Percentiles rank a stretch among this genome's conserved stretches.
Conservation (phyloP, 257 asterid genomes). For the Paraleonurus japonicus region DNA sequence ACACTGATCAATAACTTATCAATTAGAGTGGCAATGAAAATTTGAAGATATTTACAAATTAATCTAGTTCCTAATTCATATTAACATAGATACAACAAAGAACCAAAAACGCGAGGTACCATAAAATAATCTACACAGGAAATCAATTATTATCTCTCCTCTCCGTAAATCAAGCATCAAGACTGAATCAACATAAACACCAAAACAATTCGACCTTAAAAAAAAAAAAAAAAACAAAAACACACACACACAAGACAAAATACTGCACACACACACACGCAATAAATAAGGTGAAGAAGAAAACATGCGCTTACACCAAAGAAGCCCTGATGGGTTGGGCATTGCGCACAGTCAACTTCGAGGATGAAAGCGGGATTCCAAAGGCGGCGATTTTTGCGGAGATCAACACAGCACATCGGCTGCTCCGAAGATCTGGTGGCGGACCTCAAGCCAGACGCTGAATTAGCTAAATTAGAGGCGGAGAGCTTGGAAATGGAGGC, state of each 20-base stretch:
- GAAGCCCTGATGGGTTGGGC: slow-evolving; percentile 32
- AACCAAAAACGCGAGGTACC: neutral
- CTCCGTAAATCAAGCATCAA: neutral
- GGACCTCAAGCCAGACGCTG: slow-evolving; percentile 27
- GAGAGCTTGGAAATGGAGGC: slow-evolving; percentile 74
- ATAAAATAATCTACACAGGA: neutral
- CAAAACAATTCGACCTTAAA: neutral
- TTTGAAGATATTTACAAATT: neutral
- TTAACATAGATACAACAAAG: neutral
- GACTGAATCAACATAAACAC: neutral
- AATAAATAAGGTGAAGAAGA: neutral
- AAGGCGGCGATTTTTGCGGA: slow-evolving; percentile 31
- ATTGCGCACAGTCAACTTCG: slow-evolving; percentile 38
- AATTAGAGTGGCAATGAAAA: neutral
- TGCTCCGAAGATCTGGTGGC: slow-evolving; percentile 38
- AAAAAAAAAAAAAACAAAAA: neutral
- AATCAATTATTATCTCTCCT: neutral
- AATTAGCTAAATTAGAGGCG: slow-evolving; percentile 28
- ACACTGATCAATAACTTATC: slow-evolving; percentile 44
- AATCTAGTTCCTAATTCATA: neutral
- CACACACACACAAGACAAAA: too few relatives aligned
- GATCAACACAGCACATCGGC: slow-evolving; percentile 50
- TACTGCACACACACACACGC: too few relatives aligned
- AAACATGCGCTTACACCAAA: slow-evolving; percentile 46
- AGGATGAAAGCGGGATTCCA: slow-evolving; percentile 30